phyloP scores from a whole-genome alignment of 176 grass and related monocot genomes.

The Sorghum bicolor region Sorghum_bicolor_NCBIv3 NC_012876.2:6969501-6970000 shows the following conservation, averaged over 20 bases:
- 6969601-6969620: conserved; percentile 96
- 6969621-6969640: conserved; percentile 94
- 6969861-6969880: not conserved
- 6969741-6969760: conserved; percentile 94
- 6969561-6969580: conserved; percentile 93
- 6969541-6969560: conserved; percentile 87
- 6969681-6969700: conserved; percentile 82
- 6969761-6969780: conserved; percentile 33
- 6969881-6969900: not conserved
- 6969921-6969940: conserved; percentile 3
- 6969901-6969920: conserved; percentile 1
- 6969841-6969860: not conserved
- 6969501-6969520: conserved; percentile 20
- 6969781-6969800: not conserved
- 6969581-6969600: conserved; percentile 98
- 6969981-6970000: not conserved
- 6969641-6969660: conserved; percentile 79
- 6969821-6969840: not conserved
- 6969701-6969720: conserved; percentile 90
- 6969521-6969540: conserved; percentile 69
- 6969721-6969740: conserved; percentile 78
- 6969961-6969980: not conserved
- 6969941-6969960: not conserved
- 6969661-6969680: conserved; percentile 74
- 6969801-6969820: not conserved